Conservation (phyloP, 2,329 filamentous ascomycete genomes). For the Talaromyces verruculosus region DNA sequence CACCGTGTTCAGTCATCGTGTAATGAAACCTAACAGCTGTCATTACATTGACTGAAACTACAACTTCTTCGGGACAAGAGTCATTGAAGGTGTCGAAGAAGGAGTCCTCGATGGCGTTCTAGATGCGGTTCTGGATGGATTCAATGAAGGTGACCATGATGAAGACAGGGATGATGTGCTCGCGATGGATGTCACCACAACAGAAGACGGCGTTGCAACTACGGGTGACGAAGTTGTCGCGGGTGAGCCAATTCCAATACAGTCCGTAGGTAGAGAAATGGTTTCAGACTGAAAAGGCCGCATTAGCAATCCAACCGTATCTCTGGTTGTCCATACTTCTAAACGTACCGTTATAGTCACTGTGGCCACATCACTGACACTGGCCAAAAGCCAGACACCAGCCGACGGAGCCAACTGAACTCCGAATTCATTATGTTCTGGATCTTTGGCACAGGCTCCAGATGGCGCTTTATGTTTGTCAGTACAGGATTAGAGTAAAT, state of each 20-base stretch:
- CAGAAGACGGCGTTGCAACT: neutral
- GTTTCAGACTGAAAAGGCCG: conserved; percentile 7
- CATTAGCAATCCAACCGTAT: neutral
- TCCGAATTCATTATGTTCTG: conserved; percentile 14
- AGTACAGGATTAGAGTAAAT: neutral
- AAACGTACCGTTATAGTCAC: conserved; percentile 17
- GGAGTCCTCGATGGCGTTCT: neutral
- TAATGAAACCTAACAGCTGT: neutral
- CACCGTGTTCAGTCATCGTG: neutral
- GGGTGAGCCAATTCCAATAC: conserved; percentile 14
- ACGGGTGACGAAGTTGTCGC: neutral
- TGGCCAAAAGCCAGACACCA: conserved; percentile 8
- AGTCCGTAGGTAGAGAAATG: conserved; percentile 13
- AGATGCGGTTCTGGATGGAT: neutral
- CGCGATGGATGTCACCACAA: neutral
- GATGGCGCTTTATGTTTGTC: conserved; percentile 12
- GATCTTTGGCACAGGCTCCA: conserved; percentile 13
- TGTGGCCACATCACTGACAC: conserved; percentile 1
- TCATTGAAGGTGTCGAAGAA: neutral
- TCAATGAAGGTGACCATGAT: neutral
- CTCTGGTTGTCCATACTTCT: neutral
- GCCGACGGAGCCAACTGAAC: conserved; percentile 13
- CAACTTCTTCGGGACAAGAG: neutral
- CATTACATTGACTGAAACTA: neutral
- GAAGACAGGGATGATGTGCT: neutral